phyloP scores from a whole-genome alignment of 345 rosid species.

The Nephelium lappaceum region DNA sequence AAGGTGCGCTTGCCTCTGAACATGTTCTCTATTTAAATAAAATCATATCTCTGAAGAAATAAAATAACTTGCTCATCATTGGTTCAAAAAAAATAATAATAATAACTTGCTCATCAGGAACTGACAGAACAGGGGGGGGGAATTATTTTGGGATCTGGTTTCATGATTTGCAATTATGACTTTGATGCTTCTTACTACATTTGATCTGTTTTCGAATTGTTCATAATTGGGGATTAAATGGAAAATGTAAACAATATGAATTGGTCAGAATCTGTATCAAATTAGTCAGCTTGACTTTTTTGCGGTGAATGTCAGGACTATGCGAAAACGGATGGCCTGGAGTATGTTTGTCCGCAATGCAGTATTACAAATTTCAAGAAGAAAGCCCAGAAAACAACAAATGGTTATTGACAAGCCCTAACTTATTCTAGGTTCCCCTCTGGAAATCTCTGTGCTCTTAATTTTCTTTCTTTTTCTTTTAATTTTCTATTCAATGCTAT shows the following conservation, averaged over 20 bases:
- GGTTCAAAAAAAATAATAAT: no score
- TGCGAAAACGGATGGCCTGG: conserved; percentile 96
- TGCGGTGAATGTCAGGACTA: conserved; percentile 70
- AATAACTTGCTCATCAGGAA: background rate
- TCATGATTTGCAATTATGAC: background rate
- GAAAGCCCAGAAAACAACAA: conserved; percentile 78
- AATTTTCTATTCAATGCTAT: conserved; percentile 11
- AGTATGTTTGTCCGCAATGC: conserved; percentile 95
- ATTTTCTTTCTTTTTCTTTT: background rate
- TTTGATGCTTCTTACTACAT: background rate
- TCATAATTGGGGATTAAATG: background rate
- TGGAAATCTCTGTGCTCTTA: background rate
- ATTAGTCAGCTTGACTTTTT: background rate
- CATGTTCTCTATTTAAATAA: background rate
- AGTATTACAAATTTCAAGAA: conserved; percentile 84
- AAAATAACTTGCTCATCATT: no score
- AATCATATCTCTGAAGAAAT: background rate
- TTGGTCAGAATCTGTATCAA: background rate
- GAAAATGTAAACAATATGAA: background rate
- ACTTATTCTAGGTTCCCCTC: conserved; percentile 22
- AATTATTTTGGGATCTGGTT: background rate
- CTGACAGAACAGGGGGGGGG: background rate
- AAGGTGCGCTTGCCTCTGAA: conserved; percentile 53
- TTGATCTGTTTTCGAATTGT: background rate
- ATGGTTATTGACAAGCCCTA: conserved; percentile 51